Evolutionary conservation across 257 asterid species (phyloP), one percentile per base, ranked within the genome.

Genomic region (Avicennia marina): DNA sequence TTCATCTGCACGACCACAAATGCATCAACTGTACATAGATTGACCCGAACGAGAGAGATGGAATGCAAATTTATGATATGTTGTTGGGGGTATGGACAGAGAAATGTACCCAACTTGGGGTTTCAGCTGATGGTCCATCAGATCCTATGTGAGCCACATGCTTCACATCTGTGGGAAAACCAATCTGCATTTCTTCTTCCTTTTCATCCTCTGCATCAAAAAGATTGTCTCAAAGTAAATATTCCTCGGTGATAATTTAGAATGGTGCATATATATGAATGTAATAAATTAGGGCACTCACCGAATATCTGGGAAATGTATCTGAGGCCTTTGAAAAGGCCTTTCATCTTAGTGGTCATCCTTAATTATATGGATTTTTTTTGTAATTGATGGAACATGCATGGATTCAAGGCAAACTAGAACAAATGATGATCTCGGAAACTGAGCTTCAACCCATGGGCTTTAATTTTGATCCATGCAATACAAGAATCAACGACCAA

Each of bases 231-330:
- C 32, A 25, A 22, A n/a, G n/a, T n/a, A n/a, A n/a, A n/a, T n/a
- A n/a, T n/a, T n/a, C n/a, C n/a, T n/a, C n/a, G n/a, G n/a, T n/a
- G n/a, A n/a, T n/a, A n/a, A n/a, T n/a, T n/a, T n/a, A 6, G 3
- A 49, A 51, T 18, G 29, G 49, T 43, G 8, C 11, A 2, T 4
- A 41, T 3, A 15, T 12, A 2, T 19, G 49, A 43, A 19, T 3
- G 4, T 2, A 18, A 20, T 1, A 60, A 13, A n/a, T 6, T 6
- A 31, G 2, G 4, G 6, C 7, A 26, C 85, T 58, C 19, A 91
- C 98, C 98, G 68, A 93, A 93, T 47, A 93, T 82, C 22, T 86
- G 97, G 66, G 97, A 89, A 70, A 93, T 89, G 85, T 93, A 86
- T 76, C 87, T 82, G 60, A 93, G 81, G 77, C 98, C 98, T 60